Evolutionary conservation across 257 asterid species (phyloP).

Genomic region (Solanum ossicruentum): DNA sequence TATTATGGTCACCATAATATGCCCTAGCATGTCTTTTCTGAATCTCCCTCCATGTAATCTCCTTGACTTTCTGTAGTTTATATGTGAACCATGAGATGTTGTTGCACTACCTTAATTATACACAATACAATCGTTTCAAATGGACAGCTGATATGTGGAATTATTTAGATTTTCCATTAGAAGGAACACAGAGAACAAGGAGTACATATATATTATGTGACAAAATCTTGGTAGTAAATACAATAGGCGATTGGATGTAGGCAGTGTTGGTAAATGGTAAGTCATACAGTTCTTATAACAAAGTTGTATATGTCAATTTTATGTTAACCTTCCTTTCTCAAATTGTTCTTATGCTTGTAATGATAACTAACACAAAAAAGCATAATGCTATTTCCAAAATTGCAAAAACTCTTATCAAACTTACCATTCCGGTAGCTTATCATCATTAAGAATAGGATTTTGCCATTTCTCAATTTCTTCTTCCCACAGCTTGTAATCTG

Average conservation of each 20-base stretch:
- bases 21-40: background rate
- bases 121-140: background rate
- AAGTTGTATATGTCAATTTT: background rate
- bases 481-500: constrained; percentile 94
- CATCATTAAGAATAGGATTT: constrained; percentile 76
- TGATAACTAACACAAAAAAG: background rate
- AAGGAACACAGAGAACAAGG: background rate
- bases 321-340: background rate
- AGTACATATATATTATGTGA: background rate
- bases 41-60: background rate
- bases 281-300: background rate
- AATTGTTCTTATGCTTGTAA: background rate
- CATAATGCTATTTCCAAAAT: background rate
- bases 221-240: background rate
- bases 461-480: constrained; percentile 99
- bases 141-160: background rate
- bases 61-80: background rate
- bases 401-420: constrained; percentile 4
- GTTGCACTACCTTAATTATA: background rate
- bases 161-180: background rate
- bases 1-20: background rate
- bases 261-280: background rate
- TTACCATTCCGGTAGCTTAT: constrained; percentile 88
- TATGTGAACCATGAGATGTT: background rate
- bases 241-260: background rate